Evolutionary conservation across 192 early-diverging fungal species (phyloP), one percentile per base, ranked within the genome.

Genomic region (Entomortierella parvispora): DNA sequence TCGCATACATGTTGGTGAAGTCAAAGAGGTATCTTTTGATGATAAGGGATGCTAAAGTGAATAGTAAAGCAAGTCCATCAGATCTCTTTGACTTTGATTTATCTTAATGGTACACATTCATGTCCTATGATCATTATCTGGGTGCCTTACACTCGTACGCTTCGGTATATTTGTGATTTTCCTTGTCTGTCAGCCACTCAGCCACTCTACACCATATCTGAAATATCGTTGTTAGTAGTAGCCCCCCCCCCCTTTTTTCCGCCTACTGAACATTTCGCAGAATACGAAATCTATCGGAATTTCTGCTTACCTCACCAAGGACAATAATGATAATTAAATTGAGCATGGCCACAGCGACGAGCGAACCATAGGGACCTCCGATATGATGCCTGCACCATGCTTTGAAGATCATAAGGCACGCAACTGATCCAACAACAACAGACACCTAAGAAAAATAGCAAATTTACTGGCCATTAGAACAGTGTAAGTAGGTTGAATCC

Each of bases 1-100:
- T 76, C 2, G 77, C 71, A 59, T 86, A 92, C 68, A 83, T 89
- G 76, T 90, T 88, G 11, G 89, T 45, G 50, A 89, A 89, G 45
- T 81, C 81, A 52, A 92, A 82, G 2, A 91, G 44, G 50, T 89
- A 87, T 12, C 60, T 58, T 49, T 91, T 91, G 47, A 75, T 62
- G 22, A 89, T 88, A 3, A 85, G 71, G 9, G 83, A 68, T 55
- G 82, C 83, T 80, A 57, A 4, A 32, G 25, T 12, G 37, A 40
- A 9, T 40, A n/a, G n/a, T n/a, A n/a, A n/a, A n/a, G n/a, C n/a
- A n/a, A n/a, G n/a, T n/a, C n/a, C n/a, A n/a, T n/a, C n/a, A n/a
- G n/a, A n/a, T n/a, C n/a, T n/a, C n/a, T n/a, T n/a, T n/a, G n/a
- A n/a, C n/a, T n/a, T n/a, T 31, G 20, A 3, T 22, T 68, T 47